A percentile compares a stretch with the other conserved stretches of the same genome.
Evolutionary conservation across 257 asterid genomes (phyloP).

Genomic region (Ehretia macrophylla): DNA sequence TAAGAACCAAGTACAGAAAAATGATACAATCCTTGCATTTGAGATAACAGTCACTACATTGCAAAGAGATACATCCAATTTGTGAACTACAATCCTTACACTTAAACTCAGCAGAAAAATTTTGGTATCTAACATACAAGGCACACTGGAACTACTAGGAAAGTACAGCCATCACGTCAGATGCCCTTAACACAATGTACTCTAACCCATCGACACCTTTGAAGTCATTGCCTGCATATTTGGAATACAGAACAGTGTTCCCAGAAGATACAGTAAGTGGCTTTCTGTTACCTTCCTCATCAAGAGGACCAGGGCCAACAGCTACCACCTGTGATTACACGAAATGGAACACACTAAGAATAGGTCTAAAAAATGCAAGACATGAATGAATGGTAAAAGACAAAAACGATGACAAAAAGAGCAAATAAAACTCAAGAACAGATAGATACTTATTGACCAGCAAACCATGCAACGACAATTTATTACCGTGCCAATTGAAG

Average conservation of each 20-base stretch:
- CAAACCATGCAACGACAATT: background rate
- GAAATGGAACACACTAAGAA: background rate
- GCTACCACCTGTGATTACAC: constrained; percentile 58
- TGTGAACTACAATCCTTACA: constrained; percentile 6
- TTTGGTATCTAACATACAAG: constrained; percentile 5
- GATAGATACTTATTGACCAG: too few relatives aligned
- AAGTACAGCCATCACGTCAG: constrained; percentile 83
- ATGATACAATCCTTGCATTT: background rate
- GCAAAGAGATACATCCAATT: constrained; percentile 1
- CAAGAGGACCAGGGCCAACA: constrained; percentile 83
- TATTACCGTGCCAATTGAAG: constrained; percentile 84
- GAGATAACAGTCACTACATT: constrained; percentile 7
- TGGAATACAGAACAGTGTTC: constrained; percentile 75
- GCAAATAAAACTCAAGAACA: background rate
- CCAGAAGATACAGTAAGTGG: constrained; percentile 62
- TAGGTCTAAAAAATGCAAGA: too few relatives aligned
- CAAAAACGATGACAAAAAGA: too few relatives aligned
- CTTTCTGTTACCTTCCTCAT: constrained; percentile 82
- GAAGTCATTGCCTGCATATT: constrained; percentile 87
- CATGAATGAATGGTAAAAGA: too few relatives aligned
- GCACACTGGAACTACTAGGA: constrained; percentile 32
- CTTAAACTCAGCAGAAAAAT: constrained; percentile 4
- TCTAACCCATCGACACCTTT: constrained; percentile 72
- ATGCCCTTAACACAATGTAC: constrained; percentile 63
- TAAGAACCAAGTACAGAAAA: too few relatives aligned